These are phyloP conservation scores for Venturia asperata DNA, from an alignment of 2,329 filamentous ascomycete genomes.

Conservation along the genomic window DNA sequence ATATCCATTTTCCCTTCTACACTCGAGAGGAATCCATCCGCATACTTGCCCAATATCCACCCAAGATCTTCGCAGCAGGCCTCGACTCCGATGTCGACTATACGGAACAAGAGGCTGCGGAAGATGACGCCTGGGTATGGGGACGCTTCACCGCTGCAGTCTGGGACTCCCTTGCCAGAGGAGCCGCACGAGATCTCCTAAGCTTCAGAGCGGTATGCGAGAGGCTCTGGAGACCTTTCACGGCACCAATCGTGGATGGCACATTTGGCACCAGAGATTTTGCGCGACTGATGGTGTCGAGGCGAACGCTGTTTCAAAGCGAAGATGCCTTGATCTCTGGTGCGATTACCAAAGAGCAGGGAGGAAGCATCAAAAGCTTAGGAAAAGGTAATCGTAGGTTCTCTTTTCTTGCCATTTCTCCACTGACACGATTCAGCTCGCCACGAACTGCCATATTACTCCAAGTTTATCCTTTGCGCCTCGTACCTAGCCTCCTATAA, in stretches of 20 bases:
- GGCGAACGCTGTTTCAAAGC: slow-evolving; percentile 63
- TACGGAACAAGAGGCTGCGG: slow-evolving; percentile 39
- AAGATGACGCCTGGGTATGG: slow-evolving; percentile 66
- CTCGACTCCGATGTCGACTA: slow-evolving; percentile 45
- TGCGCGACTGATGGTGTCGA: slow-evolving; percentile 68
- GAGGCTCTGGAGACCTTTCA: slow-evolving; percentile 79
- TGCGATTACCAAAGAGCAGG: neutral
- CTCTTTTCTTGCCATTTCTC: slow-evolving; percentile 20
- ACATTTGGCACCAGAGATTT: slow-evolving; percentile 73
- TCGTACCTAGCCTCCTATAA: slow-evolving; percentile 80
- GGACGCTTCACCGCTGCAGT: slow-evolving; percentile 73
- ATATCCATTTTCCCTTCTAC: slow-evolving; percentile 80
- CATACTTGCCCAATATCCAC: slow-evolving; percentile 59
- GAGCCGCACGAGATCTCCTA: slow-evolving; percentile 71
- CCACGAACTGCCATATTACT: slow-evolving; percentile 59
- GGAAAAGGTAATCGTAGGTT: slow-evolving; percentile 11
- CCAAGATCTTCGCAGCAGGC: slow-evolving; percentile 39
- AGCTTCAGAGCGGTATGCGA: slow-evolving; percentile 63
- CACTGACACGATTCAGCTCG: slow-evolving; percentile 12
- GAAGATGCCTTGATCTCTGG: slow-evolving; percentile 62
- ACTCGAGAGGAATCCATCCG: slow-evolving; percentile 69
- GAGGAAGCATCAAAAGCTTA: neutral
- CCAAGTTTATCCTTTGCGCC: slow-evolving; percentile 65
- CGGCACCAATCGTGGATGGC: slow-evolving; percentile 67
- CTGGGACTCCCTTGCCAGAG: slow-evolving; percentile 77